phyloP scores from a whole-genome alignment of 176 grass and related monocot genomes.

The Leersia perrieri region DNA sequence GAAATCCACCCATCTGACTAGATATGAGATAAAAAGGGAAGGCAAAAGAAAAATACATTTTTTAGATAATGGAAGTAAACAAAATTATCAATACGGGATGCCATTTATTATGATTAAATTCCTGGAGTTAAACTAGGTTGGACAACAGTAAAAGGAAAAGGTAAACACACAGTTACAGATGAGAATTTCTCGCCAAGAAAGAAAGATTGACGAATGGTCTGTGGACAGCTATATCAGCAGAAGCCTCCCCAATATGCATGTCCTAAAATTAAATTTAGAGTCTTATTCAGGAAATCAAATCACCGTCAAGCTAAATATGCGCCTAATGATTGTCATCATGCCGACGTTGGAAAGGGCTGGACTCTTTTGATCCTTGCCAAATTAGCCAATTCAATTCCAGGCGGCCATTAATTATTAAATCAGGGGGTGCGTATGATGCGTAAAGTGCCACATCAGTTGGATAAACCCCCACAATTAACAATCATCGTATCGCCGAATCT shows the following conservation, averaged over 20 bases:
- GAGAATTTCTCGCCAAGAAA: neutral
- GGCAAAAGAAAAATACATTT: neutral
- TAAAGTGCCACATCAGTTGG: slow-evolving; percentile 41
- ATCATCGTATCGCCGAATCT: slow-evolving; percentile 12
- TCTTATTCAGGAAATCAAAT: neutral
- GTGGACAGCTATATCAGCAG: neutral
- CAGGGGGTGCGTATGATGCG: neutral
- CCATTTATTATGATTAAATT: neutral
- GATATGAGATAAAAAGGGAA: neutral
- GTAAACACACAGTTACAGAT: neutral
- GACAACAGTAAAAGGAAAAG: neutral
- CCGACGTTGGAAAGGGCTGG: slow-evolving; percentile 22
- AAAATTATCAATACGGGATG: neutral
- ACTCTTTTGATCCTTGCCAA: slow-evolving; percentile 13
- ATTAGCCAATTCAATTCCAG: neutral
- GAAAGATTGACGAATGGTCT: neutral
- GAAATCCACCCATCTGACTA: neutral
- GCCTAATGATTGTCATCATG: slow-evolving; percentile 31
- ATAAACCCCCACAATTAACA: slow-evolving; percentile 47
- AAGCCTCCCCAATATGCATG: neutral
- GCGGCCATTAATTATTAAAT: neutral
- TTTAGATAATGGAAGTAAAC: neutral
- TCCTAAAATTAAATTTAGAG: slow-evolving; percentile 17
- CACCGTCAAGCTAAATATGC: slow-evolving; percentile 9
- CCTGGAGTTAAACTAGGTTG: neutral